A percentile compares a stretch with the other conserved stretches of the same genome.
These are phyloP conservation scores for Phenoliferia sp. DNA, from an alignment of 1,284 basidiomycete genomes.

Conservation along the genomic window DNA sequence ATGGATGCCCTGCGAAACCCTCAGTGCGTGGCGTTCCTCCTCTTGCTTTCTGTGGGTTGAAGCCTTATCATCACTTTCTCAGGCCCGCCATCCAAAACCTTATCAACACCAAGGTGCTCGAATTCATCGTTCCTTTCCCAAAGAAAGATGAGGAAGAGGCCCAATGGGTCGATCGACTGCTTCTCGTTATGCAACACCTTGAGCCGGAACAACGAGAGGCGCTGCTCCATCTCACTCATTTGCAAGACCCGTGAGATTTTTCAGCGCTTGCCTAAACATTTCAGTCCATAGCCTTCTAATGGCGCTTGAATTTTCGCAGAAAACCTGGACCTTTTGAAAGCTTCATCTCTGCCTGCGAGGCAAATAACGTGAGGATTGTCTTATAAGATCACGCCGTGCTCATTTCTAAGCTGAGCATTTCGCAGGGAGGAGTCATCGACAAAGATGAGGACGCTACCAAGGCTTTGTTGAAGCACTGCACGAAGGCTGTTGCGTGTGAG, in stretches of 20 bases:
- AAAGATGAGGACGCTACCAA: conserved; percentile 63
- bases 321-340: conserved; percentile 60
- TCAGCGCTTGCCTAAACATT: neutral
- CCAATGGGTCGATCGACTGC: conserved; percentile 77
- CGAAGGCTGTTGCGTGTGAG: conserved; percentile 60
- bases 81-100: conserved; percentile 46
- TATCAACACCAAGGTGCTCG: conserved; percentile 62
- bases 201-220: conserved; percentile 46
- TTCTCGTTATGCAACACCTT: conserved; percentile 69
- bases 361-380: conserved; percentile 63
- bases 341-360: conserved; percentile 65
- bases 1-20: conserved; percentile 46
- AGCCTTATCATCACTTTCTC: conserved; percentile 3
- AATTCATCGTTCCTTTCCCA: conserved; percentile 77
- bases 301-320: conserved; percentile 40
- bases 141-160: conserved; percentile 59
- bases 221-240: conserved; percentile 55
- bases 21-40: conserved; percentile 29
- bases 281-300: neutral
- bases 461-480: conserved; percentile 53
- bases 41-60: neutral
- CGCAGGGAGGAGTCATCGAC: conserved; percentile 78
- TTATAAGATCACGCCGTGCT: neutral
- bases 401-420: neutral
- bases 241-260: conserved; percentile 55